Evolutionary conservation across 2,329 filamentous ascomycete species (phyloP).

Genomic region (Blumeriella jaapii): DNA sequence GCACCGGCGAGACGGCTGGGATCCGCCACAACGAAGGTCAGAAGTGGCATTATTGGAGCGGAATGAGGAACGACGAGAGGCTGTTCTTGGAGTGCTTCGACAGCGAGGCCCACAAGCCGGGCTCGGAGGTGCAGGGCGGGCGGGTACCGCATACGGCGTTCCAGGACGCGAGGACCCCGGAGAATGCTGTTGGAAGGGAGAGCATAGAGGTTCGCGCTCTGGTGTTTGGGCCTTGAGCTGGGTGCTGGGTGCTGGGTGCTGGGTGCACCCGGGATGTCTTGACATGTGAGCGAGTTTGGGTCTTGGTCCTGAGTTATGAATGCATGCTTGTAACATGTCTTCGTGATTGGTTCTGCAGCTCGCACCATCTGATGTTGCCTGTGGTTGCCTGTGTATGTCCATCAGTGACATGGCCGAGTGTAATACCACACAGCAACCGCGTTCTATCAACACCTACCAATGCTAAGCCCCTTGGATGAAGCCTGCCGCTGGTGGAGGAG

Average conservation of each 20-base stretch:
- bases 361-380: no score
- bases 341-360: no score
- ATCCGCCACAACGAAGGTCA: constrained; percentile 24
- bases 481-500: no score
- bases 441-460: no score
- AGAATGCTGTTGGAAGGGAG: constrained; percentile 61
- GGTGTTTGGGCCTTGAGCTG: constrained; percentile 44
- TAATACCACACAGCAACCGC: no score
- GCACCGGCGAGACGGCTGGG: constrained; percentile 25
- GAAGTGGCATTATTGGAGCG: constrained; percentile 27
- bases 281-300: no score
- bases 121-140: constrained; percentile 39
- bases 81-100: constrained; percentile 28
- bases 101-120: constrained; percentile 34
- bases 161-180: constrained; percentile 57
- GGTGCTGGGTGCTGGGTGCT: neutral
- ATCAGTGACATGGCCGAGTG: no score
- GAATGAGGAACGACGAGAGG: constrained; percentile 27
- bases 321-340: no score
- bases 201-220: constrained; percentile 84
- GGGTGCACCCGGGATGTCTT: no score
- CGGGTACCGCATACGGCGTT: constrained; percentile 50
- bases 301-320: no score
- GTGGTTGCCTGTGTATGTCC: no score
- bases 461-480: no score